Percentiles rank a stretch among this genome's conserved stretches.
phyloP scores from a whole-genome alignment of 1,284 basidiomycete species.

The Coriolopsis trogii region DNA sequence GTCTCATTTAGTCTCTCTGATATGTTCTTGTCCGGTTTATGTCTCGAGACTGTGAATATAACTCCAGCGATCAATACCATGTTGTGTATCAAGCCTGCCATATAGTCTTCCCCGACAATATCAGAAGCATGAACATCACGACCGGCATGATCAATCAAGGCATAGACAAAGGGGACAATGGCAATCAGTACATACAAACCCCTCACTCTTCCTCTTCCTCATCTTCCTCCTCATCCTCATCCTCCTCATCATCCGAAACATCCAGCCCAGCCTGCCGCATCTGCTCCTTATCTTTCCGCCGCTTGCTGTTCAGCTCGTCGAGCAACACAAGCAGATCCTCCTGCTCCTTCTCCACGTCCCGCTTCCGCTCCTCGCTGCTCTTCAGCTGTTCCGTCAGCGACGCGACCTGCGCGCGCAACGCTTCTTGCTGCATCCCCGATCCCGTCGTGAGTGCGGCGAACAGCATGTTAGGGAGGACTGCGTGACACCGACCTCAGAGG shows the following conservation, averaged over 20 bases:
- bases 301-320: constrained; percentile 89
- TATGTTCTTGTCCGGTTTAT: too few relatives aligned
- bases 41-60: too few relatives aligned
- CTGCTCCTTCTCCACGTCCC: constrained; percentile 91
- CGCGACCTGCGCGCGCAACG: constrained; percentile 46
- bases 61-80: too few relatives aligned
- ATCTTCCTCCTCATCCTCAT: constrained; percentile 68
- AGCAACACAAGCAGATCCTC: constrained; percentile 93
- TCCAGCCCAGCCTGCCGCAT: constrained; percentile 77
- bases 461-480: background rate
- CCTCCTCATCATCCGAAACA: constrained; percentile 90
- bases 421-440: constrained; percentile 24
- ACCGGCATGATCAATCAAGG: too few relatives aligned
- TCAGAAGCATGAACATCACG: too few relatives aligned
- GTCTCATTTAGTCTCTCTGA: too few relatives aligned
- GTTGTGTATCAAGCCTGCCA: too few relatives aligned
- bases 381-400: constrained; percentile 54
- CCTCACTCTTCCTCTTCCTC: constrained; percentile 30
- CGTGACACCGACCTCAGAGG: constrained; percentile 30
- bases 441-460: constrained; percentile 29
- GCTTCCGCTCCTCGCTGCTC: constrained; percentile 62
- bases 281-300: constrained; percentile 78
- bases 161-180: too few relatives aligned
- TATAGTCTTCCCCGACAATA: too few relatives aligned
- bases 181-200: too few relatives aligned